Conservation (phyloP, 2,329 filamentous ascomycete genomes). For the Helicocarpus griseus region DNA sequence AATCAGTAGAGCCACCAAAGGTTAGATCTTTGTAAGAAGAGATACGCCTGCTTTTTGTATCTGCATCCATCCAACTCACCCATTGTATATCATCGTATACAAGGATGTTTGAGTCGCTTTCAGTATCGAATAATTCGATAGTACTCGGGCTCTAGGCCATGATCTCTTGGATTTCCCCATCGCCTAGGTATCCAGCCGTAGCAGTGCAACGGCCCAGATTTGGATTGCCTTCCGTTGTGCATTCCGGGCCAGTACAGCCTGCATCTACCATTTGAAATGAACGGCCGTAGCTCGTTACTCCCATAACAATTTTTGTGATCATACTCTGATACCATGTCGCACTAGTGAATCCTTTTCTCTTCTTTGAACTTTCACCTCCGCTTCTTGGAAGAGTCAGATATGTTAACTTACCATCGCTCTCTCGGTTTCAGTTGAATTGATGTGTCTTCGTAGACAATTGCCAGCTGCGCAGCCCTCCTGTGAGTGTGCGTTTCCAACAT, state of each 20-base stretch:
- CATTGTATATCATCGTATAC: slow-evolving; percentile 25
- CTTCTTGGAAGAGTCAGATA: too few species aligned
- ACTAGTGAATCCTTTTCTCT: too few species aligned
- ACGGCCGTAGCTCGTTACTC: slow-evolving; percentile 28
- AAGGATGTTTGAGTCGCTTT: slow-evolving; percentile 17
- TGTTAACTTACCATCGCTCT: too few species aligned
- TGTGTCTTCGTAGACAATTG: slow-evolving; percentile 27
- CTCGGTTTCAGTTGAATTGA: not conserved
- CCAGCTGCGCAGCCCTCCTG: slow-evolving; percentile 15
- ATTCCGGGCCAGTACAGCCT: slow-evolving; percentile 23
- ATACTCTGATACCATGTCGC: too few species aligned
- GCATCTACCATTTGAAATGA: slow-evolving; percentile 25
- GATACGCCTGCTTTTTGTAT: slow-evolving; percentile 16
- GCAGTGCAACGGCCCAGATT: slow-evolving; percentile 27
- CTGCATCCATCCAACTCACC: slow-evolving; percentile 25
- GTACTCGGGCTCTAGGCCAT: slow-evolving; percentile 8
- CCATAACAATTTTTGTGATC: slow-evolving; percentile 27
- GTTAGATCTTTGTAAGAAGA: slow-evolving; percentile 14
- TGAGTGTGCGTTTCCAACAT: slow-evolving; percentile 14
- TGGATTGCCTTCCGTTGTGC: slow-evolving; percentile 22
- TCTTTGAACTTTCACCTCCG: too few species aligned
- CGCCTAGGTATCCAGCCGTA: slow-evolving; percentile 30
- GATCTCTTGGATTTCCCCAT: slow-evolving; percentile 32
- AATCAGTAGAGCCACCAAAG: slow-evolving; percentile 24
- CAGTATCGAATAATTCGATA: slow-evolving; percentile 5